Evolutionary conservation across 2,329 filamentous ascomycete genomes (phyloP).

Genomic region (Beauveria sp.): DNA sequence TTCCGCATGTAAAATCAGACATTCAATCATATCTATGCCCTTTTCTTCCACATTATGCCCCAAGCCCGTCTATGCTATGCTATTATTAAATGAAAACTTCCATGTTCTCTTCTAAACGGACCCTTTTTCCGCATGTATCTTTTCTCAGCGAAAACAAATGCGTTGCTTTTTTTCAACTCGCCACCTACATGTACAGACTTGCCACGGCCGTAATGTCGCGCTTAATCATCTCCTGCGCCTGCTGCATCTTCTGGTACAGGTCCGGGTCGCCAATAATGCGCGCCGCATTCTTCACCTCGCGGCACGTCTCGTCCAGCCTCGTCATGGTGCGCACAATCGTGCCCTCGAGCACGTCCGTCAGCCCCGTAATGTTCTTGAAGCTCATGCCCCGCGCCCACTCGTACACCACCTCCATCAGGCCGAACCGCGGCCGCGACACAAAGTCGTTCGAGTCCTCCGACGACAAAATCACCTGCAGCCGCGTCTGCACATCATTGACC

Average conservation of each 20-base stretch:
- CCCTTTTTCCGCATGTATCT: background rate
- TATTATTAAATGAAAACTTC: background rate
- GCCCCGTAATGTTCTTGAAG: conserved; percentile 92
- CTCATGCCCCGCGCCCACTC: conserved; percentile 98
- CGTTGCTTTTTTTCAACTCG: too few species aligned
- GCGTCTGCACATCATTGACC: conserved; percentile 81
- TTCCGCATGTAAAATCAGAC: background rate
- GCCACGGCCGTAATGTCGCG: conserved; percentile 88
- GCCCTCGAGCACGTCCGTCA: conserved; percentile 94
- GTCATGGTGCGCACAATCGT: conserved; percentile 96
- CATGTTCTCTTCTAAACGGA: background rate
- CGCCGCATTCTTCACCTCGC: conserved; percentile 95
- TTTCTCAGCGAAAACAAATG: too few species aligned
- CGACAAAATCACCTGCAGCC: conserved; percentile 86
- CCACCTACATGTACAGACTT: conserved; percentile 69
- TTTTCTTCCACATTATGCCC: background rate
- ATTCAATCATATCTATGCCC: background rate
- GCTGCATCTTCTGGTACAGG: conserved; percentile 93
- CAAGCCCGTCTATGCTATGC: background rate
- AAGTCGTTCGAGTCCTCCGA: conserved; percentile 91
- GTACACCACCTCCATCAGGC: conserved; percentile 94
- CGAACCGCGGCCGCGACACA: conserved; percentile 77
- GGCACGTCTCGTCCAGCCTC: conserved; percentile 86
- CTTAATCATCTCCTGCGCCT: conserved; percentile 96
- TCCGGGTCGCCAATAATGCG: conserved; percentile 90